phyloP scores from a whole-genome alignment of 306 rosid species.

The Urtica urens region DNA sequence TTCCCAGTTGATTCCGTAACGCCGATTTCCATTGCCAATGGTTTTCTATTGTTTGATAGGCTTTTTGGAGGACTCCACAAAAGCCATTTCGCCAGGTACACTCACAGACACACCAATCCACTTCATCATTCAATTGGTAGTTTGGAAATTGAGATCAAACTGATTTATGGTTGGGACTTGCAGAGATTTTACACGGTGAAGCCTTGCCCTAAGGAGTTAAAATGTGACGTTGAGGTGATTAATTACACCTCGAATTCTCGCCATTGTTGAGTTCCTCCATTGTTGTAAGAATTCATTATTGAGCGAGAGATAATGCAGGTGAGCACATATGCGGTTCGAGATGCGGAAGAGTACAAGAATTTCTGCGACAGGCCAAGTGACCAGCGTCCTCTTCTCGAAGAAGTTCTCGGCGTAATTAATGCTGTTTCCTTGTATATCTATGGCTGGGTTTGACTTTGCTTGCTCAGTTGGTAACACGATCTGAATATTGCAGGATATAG shows the following conservation, averaged over 20 bases:
- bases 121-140: slow-evolving; percentile 4
- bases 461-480: neutral
- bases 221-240: slow-evolving; percentile 91
- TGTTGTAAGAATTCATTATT: neutral
- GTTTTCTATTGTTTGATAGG: slow-evolving; percentile 43
- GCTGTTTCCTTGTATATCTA: neutral
- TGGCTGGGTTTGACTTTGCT: neutral
- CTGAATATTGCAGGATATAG: slow-evolving; percentile 54
- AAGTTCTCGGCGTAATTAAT: slow-evolving; percentile 90
- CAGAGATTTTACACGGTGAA: slow-evolving; percentile 92
- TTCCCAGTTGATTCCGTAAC: neutral
- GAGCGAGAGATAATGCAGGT: slow-evolving; percentile 28
- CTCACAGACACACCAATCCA: neutral
- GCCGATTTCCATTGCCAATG: no score
- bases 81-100: slow-evolving; percentile 93
- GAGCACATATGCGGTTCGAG: slow-evolving; percentile 83
- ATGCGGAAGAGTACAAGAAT: slow-evolving; percentile 88
- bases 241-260: slow-evolving; percentile 11
- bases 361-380: slow-evolving; percentile 93
- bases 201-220: slow-evolving; percentile 93
- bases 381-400: slow-evolving; percentile 91
- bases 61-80: slow-evolving; percentile 93
- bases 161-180: slow-evolving; percentile 21
- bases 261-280: neutral
- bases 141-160: neutral